Evolutionary conservation across 2,329 filamentous ascomycete species (phyloP).

Genomic region (Verticillium nubilum): DNA sequence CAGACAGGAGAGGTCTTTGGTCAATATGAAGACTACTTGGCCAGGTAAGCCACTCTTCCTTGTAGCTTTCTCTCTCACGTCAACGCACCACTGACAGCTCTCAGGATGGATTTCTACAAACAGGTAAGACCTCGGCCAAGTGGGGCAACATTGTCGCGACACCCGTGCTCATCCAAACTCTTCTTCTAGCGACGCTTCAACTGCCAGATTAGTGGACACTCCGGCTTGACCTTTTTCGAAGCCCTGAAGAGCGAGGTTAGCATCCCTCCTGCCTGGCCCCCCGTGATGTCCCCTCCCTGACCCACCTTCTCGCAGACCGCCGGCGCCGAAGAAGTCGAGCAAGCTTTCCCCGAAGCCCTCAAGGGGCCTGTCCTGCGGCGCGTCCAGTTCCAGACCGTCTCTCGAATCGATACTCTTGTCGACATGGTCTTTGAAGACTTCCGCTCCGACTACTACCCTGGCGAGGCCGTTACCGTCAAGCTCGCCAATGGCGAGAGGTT

Average conservation of each 20-base stretch:
- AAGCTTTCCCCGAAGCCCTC: conserved; percentile 83
- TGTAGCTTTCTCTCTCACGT: background rate
- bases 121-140: conserved; percentile 51
- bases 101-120: conserved; percentile 87
- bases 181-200: conserved; percentile 72
- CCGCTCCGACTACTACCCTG: conserved; percentile 85
- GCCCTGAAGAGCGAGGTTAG: conserved; percentile 86
- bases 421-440: conserved; percentile 71
- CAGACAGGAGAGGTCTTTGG: conserved; percentile 87
- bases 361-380: conserved; percentile 86
- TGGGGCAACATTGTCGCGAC: conserved; percentile 2
- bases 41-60: conserved; percentile 52
- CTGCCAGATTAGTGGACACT: conserved; percentile 92
- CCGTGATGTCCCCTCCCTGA: conserved; percentile 2
- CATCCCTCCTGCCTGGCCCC: conserved; percentile 10
- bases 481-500: conserved; percentile 63
- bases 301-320: conserved; percentile 46
- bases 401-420: conserved; percentile 77
- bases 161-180: conserved; percentile 2
- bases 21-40: conserved; percentile 82
- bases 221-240: conserved; percentile 85
- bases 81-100: conserved; percentile 21
- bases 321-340: conserved; percentile 84
- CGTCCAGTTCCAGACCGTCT: conserved; percentile 86
- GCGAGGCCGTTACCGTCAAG: conserved; percentile 74